phyloP scores from a whole-genome alignment of 306 rosid genomes.

The Betula pendula region DNA sequence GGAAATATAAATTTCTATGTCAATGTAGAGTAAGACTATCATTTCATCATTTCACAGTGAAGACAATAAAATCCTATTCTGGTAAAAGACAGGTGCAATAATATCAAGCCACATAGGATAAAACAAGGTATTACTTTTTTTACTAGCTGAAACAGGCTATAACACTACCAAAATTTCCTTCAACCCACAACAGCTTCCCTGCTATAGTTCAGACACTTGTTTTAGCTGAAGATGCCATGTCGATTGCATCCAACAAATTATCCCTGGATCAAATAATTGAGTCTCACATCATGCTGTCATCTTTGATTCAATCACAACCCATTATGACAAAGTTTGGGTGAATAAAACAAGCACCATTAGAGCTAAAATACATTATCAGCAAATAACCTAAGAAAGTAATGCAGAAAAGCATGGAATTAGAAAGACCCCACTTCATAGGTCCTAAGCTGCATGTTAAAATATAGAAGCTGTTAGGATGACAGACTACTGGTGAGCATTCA shows the following conservation, averaged over 20 bases:
- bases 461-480: not conserved
- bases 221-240: not conserved
- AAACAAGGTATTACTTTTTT: not conserved
- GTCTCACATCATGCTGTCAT: not conserved
- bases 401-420: not conserved
- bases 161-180: not conserved
- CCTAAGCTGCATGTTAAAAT: not conserved
- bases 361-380: not conserved
- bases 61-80: not conserved
- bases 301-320: not conserved
- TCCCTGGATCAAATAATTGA: not conserved
- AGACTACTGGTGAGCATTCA: not conserved
- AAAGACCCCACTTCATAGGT: not conserved
- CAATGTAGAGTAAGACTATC: not conserved
- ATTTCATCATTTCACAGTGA: not conserved
- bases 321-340: not conserved
- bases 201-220: not conserved
- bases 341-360: not conserved
- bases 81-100: not conserved
- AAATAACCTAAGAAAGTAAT: not conserved
- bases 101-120: not conserved
- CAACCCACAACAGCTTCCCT: not conserved
- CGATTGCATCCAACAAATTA: not conserved
- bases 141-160: not conserved
- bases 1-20: not conserved